Evolutionary conservation across 2,329 filamentous ascomycete species (phyloP), one percentile per base, ranked within the genome.

Genomic region (Clonostachys sp.): DNA sequence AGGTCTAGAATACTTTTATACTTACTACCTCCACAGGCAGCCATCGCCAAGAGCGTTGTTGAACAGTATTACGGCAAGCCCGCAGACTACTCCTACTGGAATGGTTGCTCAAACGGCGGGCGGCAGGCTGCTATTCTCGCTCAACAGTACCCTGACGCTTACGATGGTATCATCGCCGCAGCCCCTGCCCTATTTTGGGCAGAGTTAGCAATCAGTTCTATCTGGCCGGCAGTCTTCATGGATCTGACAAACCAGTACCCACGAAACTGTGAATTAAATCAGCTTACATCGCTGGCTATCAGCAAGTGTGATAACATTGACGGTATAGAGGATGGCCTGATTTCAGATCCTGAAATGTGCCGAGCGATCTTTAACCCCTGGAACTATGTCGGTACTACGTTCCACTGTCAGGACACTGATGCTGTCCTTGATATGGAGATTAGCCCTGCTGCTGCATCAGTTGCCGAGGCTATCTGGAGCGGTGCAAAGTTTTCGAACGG

Each of bases 51-150:
- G 51, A 42, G 61, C 12, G 52, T 78, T 14, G 65, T 66, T 10
- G 53, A 69, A 18, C 58, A 58, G 8, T 76, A 70, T 56, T 78
- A 78, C 50, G 57, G 61, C 7, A 40, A 51, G 16, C 33, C 20
- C 5, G 61, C 66, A 3, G 56, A 62, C 1, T 74, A 72, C 55
- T 72, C 67, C 4, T 79, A 78, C 57, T 79, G 70, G 54, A 62
- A 65, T 17, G 76, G 76, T 18, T 80, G 77, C 54, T 77, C 73
- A 0, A 77, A 75, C 0, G 77, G 78, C 16, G 79, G 80, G 3
- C 65, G 78, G 1, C 77, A 82, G 57, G 79, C 77, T 17, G 59
- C 78, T 20, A 73, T 73, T 50, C 65, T 75, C 4, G 70, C 74
- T 0, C 72, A 81, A 54, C 59, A 65, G 7, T 78, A 73, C 49